Evolutionary conservation across 2,329 filamentous ascomycete species (phyloP), one percentile per base, ranked within the genome.

Genomic region (Aspergillus unguis): DNA sequence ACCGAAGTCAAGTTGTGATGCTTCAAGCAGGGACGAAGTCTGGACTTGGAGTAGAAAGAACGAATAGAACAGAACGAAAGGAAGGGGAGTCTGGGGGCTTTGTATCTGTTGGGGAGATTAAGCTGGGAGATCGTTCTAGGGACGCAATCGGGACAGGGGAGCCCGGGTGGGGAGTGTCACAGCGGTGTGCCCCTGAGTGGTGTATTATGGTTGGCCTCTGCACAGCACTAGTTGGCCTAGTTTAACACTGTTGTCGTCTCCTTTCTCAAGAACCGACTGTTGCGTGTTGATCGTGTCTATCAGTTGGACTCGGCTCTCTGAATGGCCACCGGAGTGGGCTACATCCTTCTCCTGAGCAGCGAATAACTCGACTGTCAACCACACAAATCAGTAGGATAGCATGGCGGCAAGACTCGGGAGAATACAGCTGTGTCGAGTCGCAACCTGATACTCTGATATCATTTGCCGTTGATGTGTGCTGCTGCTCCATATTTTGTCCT

Each of bases 1-100:
- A 74, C 71, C 71, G 72, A 71, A 70, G 72, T 74, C 72, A 65
- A 70, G 54, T 62, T 25, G 58, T 62, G 57, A 62, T 66, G 64
- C 63, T 62, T 65, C 65, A 62, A 66, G 62, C 56, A 63, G 56
- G 58, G 52, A 65, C 59, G 61, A 65, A 67, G 65, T 64, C 49
- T 62, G 63, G 55, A 62, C 62, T 68, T 68, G 63, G 46, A 50
- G 55, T 58, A 31, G 60, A 64, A 54, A 64, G 49, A 60, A 62
- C 55, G 55, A 52, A 65, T 53, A 60, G 56, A 58, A 62, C 62
- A 58, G 57, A 54, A 61, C 8, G 50, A 60, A 52, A 45, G 53
- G 58, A 59, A 50, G 63, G 62, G 64, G 49, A 58, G 32, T 23
- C 42, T 48, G 58, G 62, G 58, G 60, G 59, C 65, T 71, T 72